phyloP scores from a whole-genome alignment of 2,329 filamentous ascomycete species.

The Colletotrichum cordylinicola region DNA sequence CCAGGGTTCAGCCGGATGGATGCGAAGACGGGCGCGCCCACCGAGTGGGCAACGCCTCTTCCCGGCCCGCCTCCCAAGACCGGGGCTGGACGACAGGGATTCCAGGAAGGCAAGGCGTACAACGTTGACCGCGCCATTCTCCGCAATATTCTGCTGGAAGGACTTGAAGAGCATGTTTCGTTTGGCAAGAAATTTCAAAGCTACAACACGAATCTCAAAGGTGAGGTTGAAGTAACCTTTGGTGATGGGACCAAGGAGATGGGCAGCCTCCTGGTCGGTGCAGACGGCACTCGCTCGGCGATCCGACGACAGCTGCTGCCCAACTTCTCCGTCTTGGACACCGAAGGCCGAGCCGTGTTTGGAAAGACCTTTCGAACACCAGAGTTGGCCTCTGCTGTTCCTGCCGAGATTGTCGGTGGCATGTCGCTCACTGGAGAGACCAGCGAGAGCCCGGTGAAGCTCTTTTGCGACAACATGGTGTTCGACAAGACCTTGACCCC shows the following conservation, averaged over 20 bases:
- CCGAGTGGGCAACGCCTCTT: neutral
- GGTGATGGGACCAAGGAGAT: conserved; percentile 34
- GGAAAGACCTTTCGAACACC: conserved; percentile 41
- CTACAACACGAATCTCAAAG: conserved; percentile 15
- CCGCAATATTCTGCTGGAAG: conserved; percentile 12
- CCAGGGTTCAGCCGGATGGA: neutral
- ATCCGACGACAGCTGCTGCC: conserved; percentile 44
- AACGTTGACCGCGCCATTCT: conserved; percentile 38
- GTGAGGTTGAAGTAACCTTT: conserved; percentile 33
- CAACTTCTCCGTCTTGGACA: conserved; percentile 38
- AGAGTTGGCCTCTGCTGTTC: conserved; percentile 26
- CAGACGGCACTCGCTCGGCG: conserved; percentile 40
- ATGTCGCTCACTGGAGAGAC: conserved; percentile 28
- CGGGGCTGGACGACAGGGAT: neutral
- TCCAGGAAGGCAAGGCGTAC: conserved; percentile 18
- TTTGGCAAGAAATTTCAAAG: conserved; percentile 35
- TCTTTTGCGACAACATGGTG: conserved; percentile 13
- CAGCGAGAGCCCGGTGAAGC: conserved; percentile 17
- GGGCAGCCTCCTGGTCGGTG: conserved; percentile 41
- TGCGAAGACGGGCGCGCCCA: accelerated
- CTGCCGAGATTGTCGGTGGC: conserved; percentile 23
- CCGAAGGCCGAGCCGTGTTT: conserved; percentile 40
- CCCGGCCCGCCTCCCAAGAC: neutral
- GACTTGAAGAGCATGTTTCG: neutral
- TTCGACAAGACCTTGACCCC: conserved; percentile 1